Evolutionary conservation across 805 yeast genomes (phyloP).

Genomic region (Lipomyces spencermartinsiae): DNA sequence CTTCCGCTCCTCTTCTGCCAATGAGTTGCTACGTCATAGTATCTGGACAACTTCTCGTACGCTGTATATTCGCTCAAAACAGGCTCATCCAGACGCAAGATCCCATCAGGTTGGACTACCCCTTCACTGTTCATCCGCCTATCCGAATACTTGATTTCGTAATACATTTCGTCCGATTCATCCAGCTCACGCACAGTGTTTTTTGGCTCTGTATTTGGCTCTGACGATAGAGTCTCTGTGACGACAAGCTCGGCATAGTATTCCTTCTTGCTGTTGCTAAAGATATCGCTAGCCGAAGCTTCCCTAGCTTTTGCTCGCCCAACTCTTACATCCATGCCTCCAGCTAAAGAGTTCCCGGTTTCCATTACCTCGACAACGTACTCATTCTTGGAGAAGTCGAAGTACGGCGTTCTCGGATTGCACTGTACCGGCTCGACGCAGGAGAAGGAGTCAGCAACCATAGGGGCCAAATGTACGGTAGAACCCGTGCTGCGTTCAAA

Average conservation of each 20-base stretch:
- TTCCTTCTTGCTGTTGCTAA: background rate
- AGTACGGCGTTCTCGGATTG: background rate
- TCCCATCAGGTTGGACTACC: background rate
- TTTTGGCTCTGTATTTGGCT: background rate
- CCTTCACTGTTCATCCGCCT: background rate
- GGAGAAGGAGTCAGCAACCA: background rate
- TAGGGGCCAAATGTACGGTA: background rate
- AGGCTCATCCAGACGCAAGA: background rate
- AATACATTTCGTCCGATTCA: background rate
- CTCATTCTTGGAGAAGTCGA: constrained; percentile 2
- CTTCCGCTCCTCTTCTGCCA: background rate
- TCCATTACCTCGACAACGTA: background rate
- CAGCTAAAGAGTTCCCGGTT: background rate
- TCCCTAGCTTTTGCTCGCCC: background rate
- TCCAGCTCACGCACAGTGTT: background rate
- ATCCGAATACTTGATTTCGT: background rate
- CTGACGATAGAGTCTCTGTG: background rate
- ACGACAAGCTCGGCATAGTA: background rate
- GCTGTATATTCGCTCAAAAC: background rate
- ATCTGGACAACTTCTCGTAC: constrained; percentile 1
- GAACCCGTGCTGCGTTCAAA: background rate
- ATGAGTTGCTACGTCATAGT: background rate
- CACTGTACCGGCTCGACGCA: background rate
- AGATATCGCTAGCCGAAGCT: background rate
- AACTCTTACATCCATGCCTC: background rate